A percentile compares a stretch with the other conserved stretches of the same genome.
Conservation (phyloP, 106 monocot species). For the Agapanthus africanus region DNA sequence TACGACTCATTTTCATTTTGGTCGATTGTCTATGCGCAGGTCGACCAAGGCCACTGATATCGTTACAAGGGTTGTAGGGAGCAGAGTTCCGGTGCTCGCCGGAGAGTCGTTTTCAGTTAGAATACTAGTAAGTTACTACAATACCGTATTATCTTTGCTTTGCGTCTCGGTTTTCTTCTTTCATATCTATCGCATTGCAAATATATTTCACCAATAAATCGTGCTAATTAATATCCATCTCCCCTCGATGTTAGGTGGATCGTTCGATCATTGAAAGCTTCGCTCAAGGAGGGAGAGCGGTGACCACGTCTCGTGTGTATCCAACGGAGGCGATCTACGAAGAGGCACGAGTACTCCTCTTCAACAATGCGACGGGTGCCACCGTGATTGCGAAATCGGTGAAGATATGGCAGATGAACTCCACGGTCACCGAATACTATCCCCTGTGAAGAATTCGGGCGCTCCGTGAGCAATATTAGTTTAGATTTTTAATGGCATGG, state of each 20-base stretch:
- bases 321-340: slow-evolving; percentile 55
- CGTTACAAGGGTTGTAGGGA: slow-evolving; percentile 58
- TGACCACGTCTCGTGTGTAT: slow-evolving; percentile 69
- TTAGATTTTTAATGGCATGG: too few relatives aligned
- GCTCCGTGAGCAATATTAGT: too few relatives aligned
- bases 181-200: too few relatives aligned
- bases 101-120: slow-evolving; percentile 63
- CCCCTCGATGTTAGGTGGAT: too few relatives aligned
- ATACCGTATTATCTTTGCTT: too few relatives aligned
- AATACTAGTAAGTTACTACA: slow-evolving; percentile 32
- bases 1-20: too few relatives aligned
- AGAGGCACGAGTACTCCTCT: slow-evolving; percentile 47
- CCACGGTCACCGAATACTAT: too few relatives aligned
- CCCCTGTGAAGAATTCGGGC: too few relatives aligned
- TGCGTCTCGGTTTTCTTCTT: too few relatives aligned
- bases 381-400: slow-evolving; percentile 33
- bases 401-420: slow-evolving; percentile 57
- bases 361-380: slow-evolving; percentile 69
- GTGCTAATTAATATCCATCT: neutral
- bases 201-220: neutral
- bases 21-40: too few relatives aligned
- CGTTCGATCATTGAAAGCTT: slow-evolving; percentile 85
- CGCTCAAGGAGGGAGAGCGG: slow-evolving; percentile 58
- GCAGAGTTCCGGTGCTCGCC: slow-evolving; percentile 53
- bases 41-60: slow-evolving; percentile 29